phyloP scores from a whole-genome alignment of 768 basidiomycete species.

The Mycena albidolilacea region DNA sequence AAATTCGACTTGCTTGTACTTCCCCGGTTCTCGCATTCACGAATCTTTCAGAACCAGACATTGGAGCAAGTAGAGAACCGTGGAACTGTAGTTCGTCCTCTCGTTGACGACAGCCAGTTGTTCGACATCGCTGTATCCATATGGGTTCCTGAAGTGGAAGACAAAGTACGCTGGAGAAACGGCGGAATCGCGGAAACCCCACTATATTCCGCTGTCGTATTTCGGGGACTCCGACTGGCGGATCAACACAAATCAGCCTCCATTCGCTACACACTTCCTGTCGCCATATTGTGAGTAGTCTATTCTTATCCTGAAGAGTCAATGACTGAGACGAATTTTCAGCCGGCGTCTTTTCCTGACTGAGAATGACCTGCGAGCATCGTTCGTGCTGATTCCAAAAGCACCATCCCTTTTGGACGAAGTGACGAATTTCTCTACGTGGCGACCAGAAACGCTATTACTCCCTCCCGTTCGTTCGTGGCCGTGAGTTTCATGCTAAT shows the following conservation, averaged over 20 bases:
- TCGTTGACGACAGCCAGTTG: constrained; percentile 22
- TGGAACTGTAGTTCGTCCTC: constrained; percentile 28
- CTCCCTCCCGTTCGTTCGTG: constrained; percentile 29
- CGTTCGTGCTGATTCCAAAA: constrained; percentile 31
- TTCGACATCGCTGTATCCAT: constrained; percentile 37
- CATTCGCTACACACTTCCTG: constrained; percentile 21
- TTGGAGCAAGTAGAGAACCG: constrained; percentile 29
- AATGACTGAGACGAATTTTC: not conserved
- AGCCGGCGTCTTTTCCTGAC: constrained; percentile 13
- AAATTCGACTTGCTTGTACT: not conserved
- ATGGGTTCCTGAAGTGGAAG: constrained; percentile 21
- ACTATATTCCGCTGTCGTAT: constrained; percentile 34
- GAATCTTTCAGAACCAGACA: constrained; percentile 36
- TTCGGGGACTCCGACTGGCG: constrained; percentile 25
- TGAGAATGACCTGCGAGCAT: constrained; percentile 30
- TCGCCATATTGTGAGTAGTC: constrained; percentile 21
- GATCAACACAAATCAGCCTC: constrained; percentile 21
- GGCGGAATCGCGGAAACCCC: constrained; percentile 11
- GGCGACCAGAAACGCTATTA: constrained; percentile 19
- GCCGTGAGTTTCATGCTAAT: constrained; percentile 23
- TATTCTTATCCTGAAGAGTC: not conserved
- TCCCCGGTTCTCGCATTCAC: constrained; percentile 23
- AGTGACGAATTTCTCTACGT: constrained; percentile 31
- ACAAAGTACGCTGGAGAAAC: no score
- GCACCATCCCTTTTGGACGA: constrained; percentile 31